Percentiles rank a stretch among this genome's conserved stretches.
Evolutionary conservation across 2,329 filamentous ascomycete genomes (phyloP).

Genomic region (Ophiostoma perfectum): DNA sequence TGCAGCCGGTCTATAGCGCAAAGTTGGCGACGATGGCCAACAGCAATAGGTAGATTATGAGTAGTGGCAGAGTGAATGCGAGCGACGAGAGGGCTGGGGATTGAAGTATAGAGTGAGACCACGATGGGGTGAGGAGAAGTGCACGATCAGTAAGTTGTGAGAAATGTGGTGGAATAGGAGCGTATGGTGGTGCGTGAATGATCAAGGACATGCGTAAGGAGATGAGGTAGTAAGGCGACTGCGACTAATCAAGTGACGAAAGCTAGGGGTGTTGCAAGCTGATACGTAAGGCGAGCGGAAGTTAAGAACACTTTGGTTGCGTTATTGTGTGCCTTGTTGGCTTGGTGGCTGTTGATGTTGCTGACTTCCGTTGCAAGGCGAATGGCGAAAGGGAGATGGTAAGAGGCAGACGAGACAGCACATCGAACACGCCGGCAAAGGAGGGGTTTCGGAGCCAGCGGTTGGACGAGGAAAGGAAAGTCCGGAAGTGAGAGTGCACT

Average conservation of each 20-base stretch:
- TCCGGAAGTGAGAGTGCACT: background rate
- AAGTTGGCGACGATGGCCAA: background rate
- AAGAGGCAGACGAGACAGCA: background rate
- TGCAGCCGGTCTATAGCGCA: background rate
- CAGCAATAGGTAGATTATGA: background rate
- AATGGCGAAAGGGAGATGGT: background rate
- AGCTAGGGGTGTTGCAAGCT: background rate
- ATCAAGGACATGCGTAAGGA: background rate
- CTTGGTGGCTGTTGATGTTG: background rate
- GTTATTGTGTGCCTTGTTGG: background rate
- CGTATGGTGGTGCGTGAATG: background rate
- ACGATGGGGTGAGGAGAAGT: background rate
- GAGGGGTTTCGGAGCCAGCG: conserved; percentile 19
- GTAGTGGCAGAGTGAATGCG: background rate
- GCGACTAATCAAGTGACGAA: too few species aligned
- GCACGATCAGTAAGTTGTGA: background rate
- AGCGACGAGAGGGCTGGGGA: background rate
- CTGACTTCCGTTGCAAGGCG: background rate
- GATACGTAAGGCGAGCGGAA: background rate
- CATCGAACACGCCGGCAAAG: background rate
- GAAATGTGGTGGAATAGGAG: background rate
- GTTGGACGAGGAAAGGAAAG: conserved; percentile 12
- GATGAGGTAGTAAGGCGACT: background rate
- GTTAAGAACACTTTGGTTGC: background rate
- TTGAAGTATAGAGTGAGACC: background rate